Conservation (phyloP, 768 basidiomycete species). For the Mycena vulgaris region DNA sequence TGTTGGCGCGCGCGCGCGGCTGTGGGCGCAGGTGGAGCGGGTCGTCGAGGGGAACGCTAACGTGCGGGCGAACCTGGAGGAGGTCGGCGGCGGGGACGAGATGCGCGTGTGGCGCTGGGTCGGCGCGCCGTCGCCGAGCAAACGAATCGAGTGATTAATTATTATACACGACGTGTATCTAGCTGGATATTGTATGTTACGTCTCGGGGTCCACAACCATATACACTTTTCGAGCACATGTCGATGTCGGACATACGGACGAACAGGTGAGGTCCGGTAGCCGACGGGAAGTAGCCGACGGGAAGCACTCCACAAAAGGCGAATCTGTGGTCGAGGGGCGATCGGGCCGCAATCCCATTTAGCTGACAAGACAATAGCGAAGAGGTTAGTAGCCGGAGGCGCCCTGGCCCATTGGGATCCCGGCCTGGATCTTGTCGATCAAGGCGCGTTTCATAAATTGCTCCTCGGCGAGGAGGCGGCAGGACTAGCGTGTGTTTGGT, state of each 20-base stretch:
- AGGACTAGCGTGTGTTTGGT: conserved; percentile 66
- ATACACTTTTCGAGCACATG: too few species aligned
- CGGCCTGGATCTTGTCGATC: conserved; percentile 88
- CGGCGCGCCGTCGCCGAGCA: conserved; percentile 55
- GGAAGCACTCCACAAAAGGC: conserved; percentile 29
- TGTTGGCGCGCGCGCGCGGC: conserved; percentile 69
- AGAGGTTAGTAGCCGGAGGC: conserved; percentile 24
- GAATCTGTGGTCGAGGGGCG: conserved; percentile 10
- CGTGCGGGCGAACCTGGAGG: conserved; percentile 87
- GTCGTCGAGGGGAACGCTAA: conserved; percentile 94
- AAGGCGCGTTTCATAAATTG: conserved; percentile 98
- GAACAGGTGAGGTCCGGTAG: neutral
- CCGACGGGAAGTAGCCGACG: neutral
- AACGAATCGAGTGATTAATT: neutral
- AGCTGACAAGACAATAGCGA: neutral
- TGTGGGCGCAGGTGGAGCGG: conserved; percentile 89
- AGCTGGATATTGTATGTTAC: conserved; percentile 23
- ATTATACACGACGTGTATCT: neutral
- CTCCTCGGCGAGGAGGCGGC: conserved; percentile 91
- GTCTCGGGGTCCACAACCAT: too few species aligned
- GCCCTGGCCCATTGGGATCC: conserved; percentile 65
- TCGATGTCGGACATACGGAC: neutral
- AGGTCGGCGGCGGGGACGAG: conserved; percentile 89
- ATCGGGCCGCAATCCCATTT: conserved; percentile 1
- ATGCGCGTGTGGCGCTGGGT: conserved; percentile 94